Percentiles rank a stretch among this genome's conserved stretches.
Conservation (phyloP, 2,329 filamentous ascomycete genomes). For the Diaporthe citriasiana region DNA sequence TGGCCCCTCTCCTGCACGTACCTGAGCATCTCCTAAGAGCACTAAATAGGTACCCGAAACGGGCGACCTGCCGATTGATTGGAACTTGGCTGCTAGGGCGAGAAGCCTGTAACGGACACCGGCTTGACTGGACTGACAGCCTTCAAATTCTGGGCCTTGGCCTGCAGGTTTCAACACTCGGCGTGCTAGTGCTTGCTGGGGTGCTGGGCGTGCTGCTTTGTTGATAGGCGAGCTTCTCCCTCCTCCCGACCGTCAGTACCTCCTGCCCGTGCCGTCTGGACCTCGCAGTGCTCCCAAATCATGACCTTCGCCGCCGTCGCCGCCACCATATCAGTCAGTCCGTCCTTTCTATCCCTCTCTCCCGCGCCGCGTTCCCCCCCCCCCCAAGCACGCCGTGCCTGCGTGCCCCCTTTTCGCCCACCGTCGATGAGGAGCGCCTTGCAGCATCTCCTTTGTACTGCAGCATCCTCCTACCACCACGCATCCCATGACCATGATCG, state of each 20-base stretch:
- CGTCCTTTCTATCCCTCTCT: neutral
- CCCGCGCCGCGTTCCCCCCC: neutral
- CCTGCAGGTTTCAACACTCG: slow-evolving; percentile 33
- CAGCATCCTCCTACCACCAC: slow-evolving; percentile 21
- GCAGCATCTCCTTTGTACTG: slow-evolving; percentile 9
- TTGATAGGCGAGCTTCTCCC: slow-evolving; percentile 21
- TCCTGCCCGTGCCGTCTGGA: neutral
- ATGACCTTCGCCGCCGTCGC: slow-evolving; percentile 10
- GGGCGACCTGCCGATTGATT: slow-evolving; percentile 14
- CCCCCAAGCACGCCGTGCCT: neutral
- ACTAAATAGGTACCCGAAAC: slow-evolving; percentile 29
- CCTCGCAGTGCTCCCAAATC: neutral
- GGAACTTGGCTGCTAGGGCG: neutral
- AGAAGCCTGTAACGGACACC: slow-evolving; percentile 9
- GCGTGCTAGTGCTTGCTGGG: slow-evolving; percentile 27
- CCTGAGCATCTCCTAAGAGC: neutral
- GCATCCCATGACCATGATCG: slow-evolving; percentile 24
- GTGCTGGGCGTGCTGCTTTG: neutral
- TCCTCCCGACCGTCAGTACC: neutral
- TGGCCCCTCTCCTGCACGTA: neutral
- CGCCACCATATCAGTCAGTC: neutral
- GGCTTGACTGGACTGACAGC: neutral
- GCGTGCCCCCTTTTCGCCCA: slow-evolving; percentile 6
- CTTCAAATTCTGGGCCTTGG: slow-evolving; percentile 7
- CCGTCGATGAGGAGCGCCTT: neutral